phyloP scores from a whole-genome alignment of 768 basidiomycete species.

The Amanita inopinata region DNA sequence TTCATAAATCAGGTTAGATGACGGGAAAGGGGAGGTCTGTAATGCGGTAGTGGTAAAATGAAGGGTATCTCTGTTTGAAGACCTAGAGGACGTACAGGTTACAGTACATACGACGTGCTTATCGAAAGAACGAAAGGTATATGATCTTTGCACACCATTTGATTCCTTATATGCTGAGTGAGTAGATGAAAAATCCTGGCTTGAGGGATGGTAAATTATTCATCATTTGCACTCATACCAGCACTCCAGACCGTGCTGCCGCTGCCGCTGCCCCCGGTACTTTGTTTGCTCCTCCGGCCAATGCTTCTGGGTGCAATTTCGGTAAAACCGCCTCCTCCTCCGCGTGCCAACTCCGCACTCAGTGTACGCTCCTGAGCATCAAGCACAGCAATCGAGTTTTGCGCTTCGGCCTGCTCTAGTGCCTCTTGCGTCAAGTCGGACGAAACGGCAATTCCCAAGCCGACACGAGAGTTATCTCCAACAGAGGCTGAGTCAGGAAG shows the following conservation, averaged over 20 bases:
- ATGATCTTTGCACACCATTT: no score
- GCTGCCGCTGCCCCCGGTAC: constrained; percentile 56
- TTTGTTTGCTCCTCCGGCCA: constrained; percentile 51
- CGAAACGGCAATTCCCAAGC: constrained; percentile 23
- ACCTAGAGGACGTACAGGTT: no score
- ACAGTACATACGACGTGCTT: no score
- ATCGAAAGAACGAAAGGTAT: no score
- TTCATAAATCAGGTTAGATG: no score
- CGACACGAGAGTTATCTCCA: constrained; percentile 17
- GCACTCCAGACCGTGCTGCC: constrained; percentile 84
- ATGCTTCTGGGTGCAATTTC: constrained; percentile 50
- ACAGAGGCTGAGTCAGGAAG: constrained; percentile 38
- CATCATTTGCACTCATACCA: constrained; percentile 60
- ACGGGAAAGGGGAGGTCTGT: no score
- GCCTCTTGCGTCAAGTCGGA: constrained; percentile 63
- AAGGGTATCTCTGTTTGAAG: no score
- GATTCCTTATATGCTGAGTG: no score
- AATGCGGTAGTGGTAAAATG: no score
- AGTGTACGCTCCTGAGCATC: constrained; percentile 71
- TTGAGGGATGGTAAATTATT: constrained; percentile 19
- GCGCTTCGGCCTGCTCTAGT: constrained; percentile 70
- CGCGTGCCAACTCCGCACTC: constrained; percentile 69
- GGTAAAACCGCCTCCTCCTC: constrained; percentile 66
- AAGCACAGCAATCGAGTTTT: constrained; percentile 64
- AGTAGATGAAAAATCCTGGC: no score